These are phyloP conservation scores for Punctularia strigosozonata DNA, from an alignment of 768 basidiomycete species.

Conservation along the genomic window DNA sequence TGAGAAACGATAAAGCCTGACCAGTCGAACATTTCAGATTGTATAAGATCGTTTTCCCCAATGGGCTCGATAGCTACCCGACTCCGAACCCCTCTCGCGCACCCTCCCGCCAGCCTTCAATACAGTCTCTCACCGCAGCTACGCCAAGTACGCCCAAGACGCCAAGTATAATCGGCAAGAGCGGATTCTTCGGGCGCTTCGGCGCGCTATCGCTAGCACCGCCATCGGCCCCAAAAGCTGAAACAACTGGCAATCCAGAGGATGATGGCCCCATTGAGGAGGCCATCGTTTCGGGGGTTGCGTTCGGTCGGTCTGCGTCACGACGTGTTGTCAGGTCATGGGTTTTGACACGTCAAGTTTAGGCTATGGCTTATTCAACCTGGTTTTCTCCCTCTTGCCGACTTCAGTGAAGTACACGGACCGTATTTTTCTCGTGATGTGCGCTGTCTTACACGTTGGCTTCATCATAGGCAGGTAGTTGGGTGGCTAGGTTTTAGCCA, in stretches of 20 bases:
- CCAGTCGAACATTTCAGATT: conserved; percentile 24
- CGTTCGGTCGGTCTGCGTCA: conserved; percentile 47
- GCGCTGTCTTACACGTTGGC: conserved; percentile 1
- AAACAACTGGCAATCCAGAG: conserved; percentile 4
- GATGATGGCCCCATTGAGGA: conserved; percentile 56
- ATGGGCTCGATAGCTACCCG: conserved; percentile 35
- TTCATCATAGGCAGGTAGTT: conserved; percentile 51
- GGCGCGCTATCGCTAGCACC: conserved; percentile 12
- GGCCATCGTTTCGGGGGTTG: conserved; percentile 60
- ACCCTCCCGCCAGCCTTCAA: conserved; percentile 24
- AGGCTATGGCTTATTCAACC: conserved; percentile 64
- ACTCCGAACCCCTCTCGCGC: conserved; percentile 26
- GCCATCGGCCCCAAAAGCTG: conserved; percentile 8
- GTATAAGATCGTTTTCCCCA: conserved; percentile 56
- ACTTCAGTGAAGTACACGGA: conserved; percentile 49
- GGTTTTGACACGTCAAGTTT: conserved; percentile 1
- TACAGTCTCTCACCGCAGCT: conserved; percentile 6
- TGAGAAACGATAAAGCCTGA: not conserved
- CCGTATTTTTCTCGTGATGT: not conserved
- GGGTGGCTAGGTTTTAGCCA: conserved; percentile 71
- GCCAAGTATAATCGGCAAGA: conserved; percentile 2
- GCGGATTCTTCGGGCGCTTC: conserved; percentile 18
- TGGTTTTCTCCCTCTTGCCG: conserved; percentile 68
- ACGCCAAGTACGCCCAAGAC: conserved; percentile 4
- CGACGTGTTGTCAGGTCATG: conserved; percentile 11